Base-by-base conservation (phyloP, 495 filamentous ascomycete genomes). In the Clavariopsis aquatica region DNA sequence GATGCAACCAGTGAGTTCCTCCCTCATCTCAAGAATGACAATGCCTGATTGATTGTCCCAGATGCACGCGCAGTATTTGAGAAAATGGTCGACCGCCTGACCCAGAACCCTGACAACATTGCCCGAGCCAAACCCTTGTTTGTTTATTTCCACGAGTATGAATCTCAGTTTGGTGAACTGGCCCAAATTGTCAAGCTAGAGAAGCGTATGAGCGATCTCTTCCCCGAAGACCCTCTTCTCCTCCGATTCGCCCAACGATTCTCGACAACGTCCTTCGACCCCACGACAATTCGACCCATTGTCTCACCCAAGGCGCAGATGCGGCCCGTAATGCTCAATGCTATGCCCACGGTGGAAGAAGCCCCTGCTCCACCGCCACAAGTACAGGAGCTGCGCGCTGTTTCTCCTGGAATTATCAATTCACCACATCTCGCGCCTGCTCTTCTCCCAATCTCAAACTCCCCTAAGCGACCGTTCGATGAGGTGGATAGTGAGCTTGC, bases 21-120 rank as follows among this genome's bases (percentile, higher is more conserved):
- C 17, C n/a, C 13, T 51, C 9, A 17, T 1, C 23, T 20, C 36
- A 31, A 6, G 23, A 10, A 17, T 24, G 7, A 64, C 60, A 34
- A 27, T 28, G 23, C 58, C 69, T 28, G 58, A 34, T 57, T 64
- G 52, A 67, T 29, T 56, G 7, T 29, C 47, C 13, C 47, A 96
- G 92, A 98, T 82, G 94, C 93, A 49, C 82, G 94, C 63, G 92
- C 91, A 2, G 89, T 96, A 20, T 98, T 98, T 75, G 93, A 97
- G 71, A 96, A 91, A 34, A 89, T 90, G 1, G 90, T 96, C 54
- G 87, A 85, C 69, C 87, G 86, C 54, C 80, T 96, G 49, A 85
- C 87, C 22, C 80, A 85, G 28, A 93, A 89, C 61, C 83, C 87
- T 0, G 88, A 93, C 65, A 81, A 81, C 34, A 77, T 86, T 0